phyloP scores from a whole-genome alignment of 805 yeast species.

The Kuraishia molischiana region DNA sequence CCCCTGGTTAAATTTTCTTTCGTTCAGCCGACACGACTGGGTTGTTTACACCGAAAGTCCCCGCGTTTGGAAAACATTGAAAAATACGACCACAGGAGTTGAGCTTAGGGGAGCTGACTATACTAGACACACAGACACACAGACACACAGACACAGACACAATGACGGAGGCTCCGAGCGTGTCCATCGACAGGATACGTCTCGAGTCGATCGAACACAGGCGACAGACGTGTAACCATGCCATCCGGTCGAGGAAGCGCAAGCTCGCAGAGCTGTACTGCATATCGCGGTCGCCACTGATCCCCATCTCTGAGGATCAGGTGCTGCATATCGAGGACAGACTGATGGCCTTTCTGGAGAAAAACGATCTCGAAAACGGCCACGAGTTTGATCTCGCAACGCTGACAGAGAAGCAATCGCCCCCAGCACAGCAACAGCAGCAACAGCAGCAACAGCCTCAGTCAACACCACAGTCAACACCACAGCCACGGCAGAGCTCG shows the following conservation, averaged over 20 bases:
- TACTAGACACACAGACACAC: too few species aligned
- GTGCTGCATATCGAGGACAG: conserved; percentile 28
- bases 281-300: conserved; percentile 40
- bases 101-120: too few species aligned
- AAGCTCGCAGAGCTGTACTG: conserved; percentile 55
- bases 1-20: too few species aligned
- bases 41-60: too few species aligned
- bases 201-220: conserved; percentile 10
- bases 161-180: background rate
- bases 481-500: background rate
- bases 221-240: conserved; percentile 28
- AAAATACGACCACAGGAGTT: too few species aligned
- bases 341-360: conserved; percentile 34
- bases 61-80: too few species aligned
- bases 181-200: conserved; percentile 25
- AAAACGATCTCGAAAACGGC: conserved; percentile 42
- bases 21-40: too few species aligned
- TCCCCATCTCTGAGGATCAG: conserved; percentile 29
- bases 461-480: background rate
- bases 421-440: conserved; percentile 1
- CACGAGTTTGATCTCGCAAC: conserved; percentile 24
- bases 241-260: conserved; percentile 42
- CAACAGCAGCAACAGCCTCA: conserved; percentile 8
- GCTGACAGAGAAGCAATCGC: conserved; percentile 19
- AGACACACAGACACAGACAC: too few species aligned